Base-by-base conservation (phyloP, 495 filamentous ascomycete species). In the Thermothielavioides terrestris region DNA sequence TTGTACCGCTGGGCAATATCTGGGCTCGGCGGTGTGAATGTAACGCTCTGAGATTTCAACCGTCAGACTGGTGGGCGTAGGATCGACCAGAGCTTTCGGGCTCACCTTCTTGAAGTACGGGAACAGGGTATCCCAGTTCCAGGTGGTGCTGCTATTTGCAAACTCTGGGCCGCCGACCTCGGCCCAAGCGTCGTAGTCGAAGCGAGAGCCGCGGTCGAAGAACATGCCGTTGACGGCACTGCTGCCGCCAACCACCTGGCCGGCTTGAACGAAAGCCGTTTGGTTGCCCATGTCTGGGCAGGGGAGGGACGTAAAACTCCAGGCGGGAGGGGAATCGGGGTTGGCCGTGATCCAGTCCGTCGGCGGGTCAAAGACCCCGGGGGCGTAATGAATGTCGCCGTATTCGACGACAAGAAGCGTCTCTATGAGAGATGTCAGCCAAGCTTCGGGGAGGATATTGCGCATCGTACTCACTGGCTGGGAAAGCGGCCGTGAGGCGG, bases 101-200 rank as follows among this genome's bases (percentile, higher is more conserved):
- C 48, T 43, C 38, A 55, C 58, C 54, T 67, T 74, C 44, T 69
- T 70, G 47, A 74, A 67, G 50, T 67, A 74, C 2, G 70, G 72
- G 15, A 67, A 51, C 3, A 73, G 27, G 17, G 63, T 68, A 18
- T 59, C 36, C 71, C 72, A 75, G 25, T 54, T 42, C 64, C 64
- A 67, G 26, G 53, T 38, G 32, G 34, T 32, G 8, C 10, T 14
- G 21, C 43, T 37, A 10, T 17, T 14, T 1, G 39, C 27, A 8
- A 45, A 49, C 32, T 53, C 50, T 5, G 37, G 60, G 49, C 76
- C 76, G 8, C 76, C 77, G 1, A 75, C 56, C 11, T 59, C 53
- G 40, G 68, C 65, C 79, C 80, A 82, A 0, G 68, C 53, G 49
- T 82, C 72, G 36, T 72, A 74, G 46, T 77, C 74, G 28, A 49